Conservation (phyloP, 352 stramenopile genomes). For the Phytophthora tentaculata region DNA sequence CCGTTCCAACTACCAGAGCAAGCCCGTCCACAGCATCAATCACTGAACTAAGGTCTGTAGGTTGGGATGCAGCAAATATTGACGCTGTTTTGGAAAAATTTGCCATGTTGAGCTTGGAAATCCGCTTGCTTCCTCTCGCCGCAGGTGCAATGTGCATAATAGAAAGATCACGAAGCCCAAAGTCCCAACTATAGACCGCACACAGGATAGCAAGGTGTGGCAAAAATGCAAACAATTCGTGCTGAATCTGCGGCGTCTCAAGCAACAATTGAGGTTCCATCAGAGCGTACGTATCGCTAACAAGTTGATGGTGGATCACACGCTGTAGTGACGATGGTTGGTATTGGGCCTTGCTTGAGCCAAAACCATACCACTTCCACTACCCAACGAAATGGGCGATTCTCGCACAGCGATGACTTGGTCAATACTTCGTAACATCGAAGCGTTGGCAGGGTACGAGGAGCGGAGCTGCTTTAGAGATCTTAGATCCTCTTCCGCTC, state of each 20-base stretch:
- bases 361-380: neutral
- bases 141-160: slow-evolving; percentile 20
- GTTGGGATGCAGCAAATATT: too few species aligned
- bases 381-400: neutral
- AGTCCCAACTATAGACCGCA: slow-evolving; percentile 14
- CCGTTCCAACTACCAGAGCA: too few species aligned
- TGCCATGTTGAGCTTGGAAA: slow-evolving; percentile 2
- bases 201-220: slow-evolving; percentile 13
- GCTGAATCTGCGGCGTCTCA: slow-evolving; percentile 19
- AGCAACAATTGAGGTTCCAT: slow-evolving; percentile 10
- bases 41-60: too few species aligned
- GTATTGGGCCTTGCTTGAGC: neutral
- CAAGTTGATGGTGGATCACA: slow-evolving; percentile 4
- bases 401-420: slow-evolving; percentile 3
- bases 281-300: neutral
- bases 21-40: too few species aligned
- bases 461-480: neutral
- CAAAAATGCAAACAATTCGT: slow-evolving; percentile 18
- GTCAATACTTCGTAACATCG: slow-evolving; percentile 8
- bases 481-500: neutral
- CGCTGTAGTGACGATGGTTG: slow-evolving; percentile 2
- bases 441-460: neutral
- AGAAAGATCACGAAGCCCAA: slow-evolving; percentile 14
- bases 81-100: too few species aligned
- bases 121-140: neutral